Evolutionary conservation across 768 basidiomycete species (phyloP).

Genomic region (Harrya chromipes): DNA sequence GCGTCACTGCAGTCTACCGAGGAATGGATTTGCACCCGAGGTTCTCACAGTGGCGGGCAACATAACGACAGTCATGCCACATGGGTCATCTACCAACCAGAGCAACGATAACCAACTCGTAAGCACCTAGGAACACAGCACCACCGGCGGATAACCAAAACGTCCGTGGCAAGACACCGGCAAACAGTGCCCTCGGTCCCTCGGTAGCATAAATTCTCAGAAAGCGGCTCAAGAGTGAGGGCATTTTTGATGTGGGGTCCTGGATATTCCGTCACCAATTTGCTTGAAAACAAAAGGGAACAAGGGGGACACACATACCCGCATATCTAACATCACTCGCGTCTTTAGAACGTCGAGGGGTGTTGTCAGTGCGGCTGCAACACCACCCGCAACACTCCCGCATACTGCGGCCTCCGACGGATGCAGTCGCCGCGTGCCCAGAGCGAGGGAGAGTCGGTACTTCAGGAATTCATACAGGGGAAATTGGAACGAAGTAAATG

Average conservation of each 20-base stretch:
- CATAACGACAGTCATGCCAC: not conserved
- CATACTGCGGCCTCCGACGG: constrained; percentile 82
- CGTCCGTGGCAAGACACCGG: constrained; percentile 87
- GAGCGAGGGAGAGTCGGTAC: constrained; percentile 49
- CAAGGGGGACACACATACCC: constrained; percentile 44
- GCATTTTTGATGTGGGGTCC: constrained; percentile 48
- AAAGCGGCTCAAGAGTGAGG: constrained; percentile 57
- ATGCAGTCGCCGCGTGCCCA: constrained; percentile 55
- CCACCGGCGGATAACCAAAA: constrained; percentile 97
- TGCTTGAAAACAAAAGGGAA: not conserved
- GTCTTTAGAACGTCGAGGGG: constrained; percentile 97
- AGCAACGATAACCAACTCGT: constrained; percentile 72
- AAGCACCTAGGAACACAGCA: constrained; percentile 96
- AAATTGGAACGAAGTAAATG: constrained; percentile 95
- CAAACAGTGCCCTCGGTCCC: constrained; percentile 73
- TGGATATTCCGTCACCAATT: constrained; percentile 22
- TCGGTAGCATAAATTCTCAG: constrained; percentile 66
- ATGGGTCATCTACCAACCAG: constrained; percentile 32
- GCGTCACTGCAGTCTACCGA: not conserved
- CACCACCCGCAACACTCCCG: constrained; percentile 86
- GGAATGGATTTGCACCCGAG: not conserved
- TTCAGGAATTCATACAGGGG: constrained; percentile 93
- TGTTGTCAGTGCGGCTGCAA: constrained; percentile 88
- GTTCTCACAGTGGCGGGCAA: not conserved
- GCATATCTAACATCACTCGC: constrained; percentile 90